Evolutionary conservation across 2,329 filamentous ascomycete genomes (phyloP), one percentile per base, ranked within the genome.

Genomic region (Simplicillium sp.): DNA sequence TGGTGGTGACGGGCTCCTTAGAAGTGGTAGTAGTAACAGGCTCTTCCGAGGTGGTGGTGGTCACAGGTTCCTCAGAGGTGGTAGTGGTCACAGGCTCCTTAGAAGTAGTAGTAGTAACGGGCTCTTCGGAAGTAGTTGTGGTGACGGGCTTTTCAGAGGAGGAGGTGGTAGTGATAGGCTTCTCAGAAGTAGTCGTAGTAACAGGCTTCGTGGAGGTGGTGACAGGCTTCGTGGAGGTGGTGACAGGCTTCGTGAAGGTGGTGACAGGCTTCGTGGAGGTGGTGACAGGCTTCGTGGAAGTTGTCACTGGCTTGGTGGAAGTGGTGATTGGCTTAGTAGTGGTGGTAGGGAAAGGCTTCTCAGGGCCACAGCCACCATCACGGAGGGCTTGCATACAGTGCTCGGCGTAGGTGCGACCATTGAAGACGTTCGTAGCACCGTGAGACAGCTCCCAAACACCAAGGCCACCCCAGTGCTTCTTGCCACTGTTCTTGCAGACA

Each of bases 371-470:
- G 38, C 55, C 56, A 38, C 54, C 56, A 28, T 51, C 56, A 38
- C 46, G 34, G 34, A 59, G 46, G 3, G 51, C 54, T 29, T 52
- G 48, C 8, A 49, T 46, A 13, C 55, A 38, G 7, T 49, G 40
- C 16, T 56, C 48, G 32, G 52, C 49, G 43, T 55, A 59, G 9
- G 43, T 40, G 41, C 57, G 50, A 34, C 47, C 50, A 11, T 45
- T 29, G 29, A 46, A 46, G 14, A 34, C 37, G 34, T 56, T 55
- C 2, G 34, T 33, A n/a, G 44, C 48, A n/a, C 53, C 53, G 13
- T 52, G 51, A 37, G 55, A 53, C n/a, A 55, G 58, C 29, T 62
- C 60, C 54, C 54, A 61, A 20, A 62, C 28, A 38, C 57, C 58
- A 20, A 59, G 47, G 47, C 58, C 60, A 2, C 54, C 58, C 36